Percentiles rank a stretch among this genome's conserved stretches.
phyloP scores from a whole-genome alignment of 306 rosid genomes.

The Cajanus cajan region DNA sequence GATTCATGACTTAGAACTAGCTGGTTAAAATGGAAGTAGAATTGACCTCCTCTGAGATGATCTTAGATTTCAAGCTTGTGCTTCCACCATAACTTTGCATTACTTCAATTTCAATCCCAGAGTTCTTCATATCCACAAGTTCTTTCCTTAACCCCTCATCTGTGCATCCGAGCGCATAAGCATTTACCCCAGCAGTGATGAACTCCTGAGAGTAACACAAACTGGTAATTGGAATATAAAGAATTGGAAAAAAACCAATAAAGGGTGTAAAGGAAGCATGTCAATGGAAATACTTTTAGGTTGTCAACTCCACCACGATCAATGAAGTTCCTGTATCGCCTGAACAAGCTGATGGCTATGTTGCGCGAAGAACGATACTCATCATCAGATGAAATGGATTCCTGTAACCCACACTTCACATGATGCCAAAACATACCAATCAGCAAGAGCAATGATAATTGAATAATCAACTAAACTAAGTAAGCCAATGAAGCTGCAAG shows the following conservation, averaged over 20 bases:
- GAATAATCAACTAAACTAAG: background rate
- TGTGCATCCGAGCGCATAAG: constrained; percentile 95
- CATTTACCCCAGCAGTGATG: constrained; percentile 95
- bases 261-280: constrained; percentile 20
- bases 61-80: constrained; percentile 85
- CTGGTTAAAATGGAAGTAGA: background rate
- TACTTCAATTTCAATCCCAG: constrained; percentile 76
- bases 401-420: constrained; percentile 63
- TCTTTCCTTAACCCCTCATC: constrained; percentile 93
- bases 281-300: constrained; percentile 63
- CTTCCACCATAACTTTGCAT: constrained; percentile 80
- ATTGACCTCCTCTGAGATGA: constrained; percentile 71
- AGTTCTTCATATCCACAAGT: constrained; percentile 71
- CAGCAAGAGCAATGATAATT: background rate
- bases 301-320: constrained; percentile 96
- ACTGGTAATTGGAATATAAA: background rate
- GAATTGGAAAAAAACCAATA: background rate
- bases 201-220: constrained; percentile 61
- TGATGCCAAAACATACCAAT: constrained; percentile 22
- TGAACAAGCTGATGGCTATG: constrained; percentile 87
- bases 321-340: constrained; percentile 73
- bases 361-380: constrained; percentile 94
- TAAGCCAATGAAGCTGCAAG: background rate
- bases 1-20: constrained; percentile 8
- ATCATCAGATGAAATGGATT: constrained; percentile 67